These are phyloP conservation scores for Helichrysum umbraculigerum DNA, from an alignment of 129 eudicot genomes.

Conservation along the genomic window DNA sequence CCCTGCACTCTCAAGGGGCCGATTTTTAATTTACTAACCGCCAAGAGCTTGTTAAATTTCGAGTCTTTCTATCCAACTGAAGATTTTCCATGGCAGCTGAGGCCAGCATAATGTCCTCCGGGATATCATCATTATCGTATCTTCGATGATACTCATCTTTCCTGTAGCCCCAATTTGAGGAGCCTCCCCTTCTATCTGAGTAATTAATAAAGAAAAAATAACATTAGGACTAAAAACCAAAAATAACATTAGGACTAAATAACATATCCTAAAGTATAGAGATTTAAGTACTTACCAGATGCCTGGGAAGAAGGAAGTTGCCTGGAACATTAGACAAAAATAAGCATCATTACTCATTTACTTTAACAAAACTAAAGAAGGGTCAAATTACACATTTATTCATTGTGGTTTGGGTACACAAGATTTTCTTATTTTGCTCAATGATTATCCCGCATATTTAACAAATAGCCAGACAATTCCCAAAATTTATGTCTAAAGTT, in stretches of 20 bases:
- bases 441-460: not conserved
- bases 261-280: not conserved
- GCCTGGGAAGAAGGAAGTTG: slow-evolving; percentile 62
- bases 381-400: slow-evolving; percentile 1
- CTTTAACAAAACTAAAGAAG: not conserved
- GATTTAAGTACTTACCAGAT: slow-evolving; percentile 59
- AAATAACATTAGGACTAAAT: slow-evolving; percentile 7
- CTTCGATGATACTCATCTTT: slow-evolving; percentile 88
- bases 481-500: not conserved
- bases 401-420: not conserved
- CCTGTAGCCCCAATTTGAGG: slow-evolving; percentile 70
- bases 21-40: slow-evolving; percentile 43
- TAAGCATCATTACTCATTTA: slow-evolving; percentile 12
- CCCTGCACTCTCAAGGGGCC: not conserved
- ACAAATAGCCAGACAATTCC: not conserved
- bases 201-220: not conserved
- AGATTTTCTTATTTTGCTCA: not conserved
- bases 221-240: slow-evolving; percentile 10
- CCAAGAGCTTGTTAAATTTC: slow-evolving; percentile 80
- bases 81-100: slow-evolving; percentile 85
- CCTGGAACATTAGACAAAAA: slow-evolving; percentile 48
- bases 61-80: slow-evolving; percentile 87
- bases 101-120: slow-evolving; percentile 68
- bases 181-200: slow-evolving; percentile 74
- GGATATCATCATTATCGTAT: slow-evolving; percentile 65